Evolutionary conservation across 2,329 filamentous ascomycete species (phyloP).

Genomic region (Pseudonectria foliicola): DNA sequence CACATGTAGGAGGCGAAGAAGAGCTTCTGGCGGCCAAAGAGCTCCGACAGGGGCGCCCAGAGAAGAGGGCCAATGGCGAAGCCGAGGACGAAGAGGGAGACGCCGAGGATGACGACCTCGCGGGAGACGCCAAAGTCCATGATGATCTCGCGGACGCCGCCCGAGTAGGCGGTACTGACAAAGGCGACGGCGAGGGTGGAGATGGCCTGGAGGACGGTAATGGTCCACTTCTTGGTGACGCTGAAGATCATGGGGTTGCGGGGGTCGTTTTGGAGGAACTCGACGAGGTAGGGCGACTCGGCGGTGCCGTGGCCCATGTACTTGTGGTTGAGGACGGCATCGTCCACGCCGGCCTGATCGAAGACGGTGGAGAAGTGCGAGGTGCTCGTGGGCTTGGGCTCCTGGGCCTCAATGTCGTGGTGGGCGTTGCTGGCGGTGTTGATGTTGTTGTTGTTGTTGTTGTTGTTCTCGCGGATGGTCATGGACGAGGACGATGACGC

Average conservation of each 20-base stretch:
- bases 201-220: conserved; percentile 56
- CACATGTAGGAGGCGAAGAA: conserved; percentile 52
- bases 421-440: too few species aligned
- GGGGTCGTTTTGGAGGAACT: conserved; percentile 59
- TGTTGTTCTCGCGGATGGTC: conserved; percentile 16
- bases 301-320: conserved; percentile 57
- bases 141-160: conserved; percentile 48
- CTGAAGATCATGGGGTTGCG: conserved; percentile 60
- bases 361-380: conserved; percentile 47
- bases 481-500: conserved; percentile 16
- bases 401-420: conserved; percentile 37
- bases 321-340: conserved; percentile 45
- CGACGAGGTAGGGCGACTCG: conserved; percentile 61
- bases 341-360: conserved; percentile 51
- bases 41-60: conserved; percentile 60
- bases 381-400: conserved; percentile 22
- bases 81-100: conserved; percentile 58
- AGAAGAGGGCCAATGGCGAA: conserved; percentile 56
- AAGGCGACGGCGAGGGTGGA: conserved; percentile 65
- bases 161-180: conserved; percentile 60
- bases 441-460: conserved; percentile 24
- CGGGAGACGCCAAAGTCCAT: conserved; percentile 42
- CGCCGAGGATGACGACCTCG: conserved; percentile 52
- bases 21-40: conserved; percentile 54
- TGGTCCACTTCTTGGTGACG: conserved; percentile 53